These are phyloP conservation scores for Trametes cubensis DNA, from an alignment of 768 basidiomycete species.

Conservation along the genomic window DNA sequence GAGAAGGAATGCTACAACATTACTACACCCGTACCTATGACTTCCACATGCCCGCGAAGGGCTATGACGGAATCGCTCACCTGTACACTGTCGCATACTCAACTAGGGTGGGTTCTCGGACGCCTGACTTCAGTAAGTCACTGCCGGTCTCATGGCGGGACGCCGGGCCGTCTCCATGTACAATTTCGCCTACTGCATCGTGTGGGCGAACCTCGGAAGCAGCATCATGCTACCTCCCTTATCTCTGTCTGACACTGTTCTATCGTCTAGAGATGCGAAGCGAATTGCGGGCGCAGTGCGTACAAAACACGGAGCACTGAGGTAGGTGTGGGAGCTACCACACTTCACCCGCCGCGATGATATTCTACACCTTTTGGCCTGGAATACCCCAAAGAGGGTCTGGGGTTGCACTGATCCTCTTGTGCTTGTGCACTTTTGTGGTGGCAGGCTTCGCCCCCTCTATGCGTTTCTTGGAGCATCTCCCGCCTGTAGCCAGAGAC, in stretches of 20 bases:
- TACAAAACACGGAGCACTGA: too few relatives aligned
- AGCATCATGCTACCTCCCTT: constrained; percentile 11
- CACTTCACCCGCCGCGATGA: too few relatives aligned
- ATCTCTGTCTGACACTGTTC: not conserved
- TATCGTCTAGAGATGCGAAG: not conserved
- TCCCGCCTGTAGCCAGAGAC: constrained; percentile 14
- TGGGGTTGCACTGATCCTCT: not conserved
- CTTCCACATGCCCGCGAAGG: too few relatives aligned
- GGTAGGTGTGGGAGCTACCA: too few relatives aligned
- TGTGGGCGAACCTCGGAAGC: constrained; percentile 3
- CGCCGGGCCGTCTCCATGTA: not conserved
- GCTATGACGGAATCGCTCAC: not conserved
- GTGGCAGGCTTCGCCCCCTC: not conserved
- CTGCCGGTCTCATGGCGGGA: not conserved
- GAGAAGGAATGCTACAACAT: constrained; percentile 40
- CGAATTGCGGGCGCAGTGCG: not conserved
- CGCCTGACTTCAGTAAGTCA: too few relatives aligned
- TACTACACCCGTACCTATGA: too few relatives aligned
- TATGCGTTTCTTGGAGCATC: constrained; percentile 5
- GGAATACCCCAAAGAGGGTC: not conserved
- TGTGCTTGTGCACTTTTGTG: not conserved
- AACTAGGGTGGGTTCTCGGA: too few relatives aligned
- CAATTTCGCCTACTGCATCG: not conserved
- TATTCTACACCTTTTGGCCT: too few relatives aligned
- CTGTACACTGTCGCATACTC: not conserved